phyloP scores from a whole-genome alignment of 805 yeast genomes.

The Metschnikowia arizonensis region DNA sequence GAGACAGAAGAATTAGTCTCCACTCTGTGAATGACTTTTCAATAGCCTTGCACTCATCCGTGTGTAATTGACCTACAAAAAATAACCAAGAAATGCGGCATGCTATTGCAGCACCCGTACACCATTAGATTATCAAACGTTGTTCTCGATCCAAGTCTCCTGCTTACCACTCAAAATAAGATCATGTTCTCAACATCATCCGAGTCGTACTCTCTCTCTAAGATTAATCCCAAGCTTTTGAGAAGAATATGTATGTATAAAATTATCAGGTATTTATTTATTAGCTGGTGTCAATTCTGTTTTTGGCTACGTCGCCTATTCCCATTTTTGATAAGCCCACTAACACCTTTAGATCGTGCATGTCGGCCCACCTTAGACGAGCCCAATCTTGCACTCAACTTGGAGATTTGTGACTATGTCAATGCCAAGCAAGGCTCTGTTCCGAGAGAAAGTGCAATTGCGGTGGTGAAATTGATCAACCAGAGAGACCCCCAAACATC shows the following conservation, averaged over 20 bases:
- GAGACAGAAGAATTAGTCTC: no score
- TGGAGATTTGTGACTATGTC: constrained; percentile 90
- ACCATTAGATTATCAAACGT: constrained; percentile 4
- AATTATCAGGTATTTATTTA: background rate
- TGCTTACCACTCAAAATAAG: background rate
- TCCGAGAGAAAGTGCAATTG: constrained; percentile 89
- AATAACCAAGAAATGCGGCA: background rate
- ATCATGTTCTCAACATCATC: constrained; percentile 14
- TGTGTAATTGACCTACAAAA: no score
- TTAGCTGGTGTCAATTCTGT: background rate
- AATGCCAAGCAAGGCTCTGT: constrained; percentile 87
- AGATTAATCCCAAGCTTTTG: constrained; percentile 44
- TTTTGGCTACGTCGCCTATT: background rate
- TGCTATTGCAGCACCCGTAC: constrained; percentile 9
- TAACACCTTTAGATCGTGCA: constrained; percentile 57
- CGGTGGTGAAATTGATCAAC: constrained; percentile 77
- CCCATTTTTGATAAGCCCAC: constrained; percentile 8
- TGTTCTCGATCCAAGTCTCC: constrained; percentile 3
- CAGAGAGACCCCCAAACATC: constrained; percentile 81
- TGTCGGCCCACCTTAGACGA: constrained; percentile 78
- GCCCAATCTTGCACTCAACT: constrained; percentile 82
- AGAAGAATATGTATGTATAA: constrained; percentile 40
- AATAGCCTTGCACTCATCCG: background rate
- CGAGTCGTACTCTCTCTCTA: constrained; percentile 35
- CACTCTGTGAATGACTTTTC: background rate